Evolutionary conservation across 192 early-diverging fungal genomes (phyloP), one percentile per base, ranked within the genome.

Genomic region (Dissophora ornata): DNA sequence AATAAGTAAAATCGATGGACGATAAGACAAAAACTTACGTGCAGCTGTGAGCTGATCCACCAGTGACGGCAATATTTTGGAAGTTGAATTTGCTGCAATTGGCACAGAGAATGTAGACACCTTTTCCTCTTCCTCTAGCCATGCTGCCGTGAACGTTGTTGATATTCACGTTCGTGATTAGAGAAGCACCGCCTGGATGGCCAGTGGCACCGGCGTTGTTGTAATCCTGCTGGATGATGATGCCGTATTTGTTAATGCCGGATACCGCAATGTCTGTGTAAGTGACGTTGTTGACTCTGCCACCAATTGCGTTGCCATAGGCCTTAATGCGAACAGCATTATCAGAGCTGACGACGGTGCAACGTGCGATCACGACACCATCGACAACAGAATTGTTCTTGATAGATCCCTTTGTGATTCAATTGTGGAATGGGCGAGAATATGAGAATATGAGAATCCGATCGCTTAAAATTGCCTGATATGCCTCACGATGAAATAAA

Each of bases 251-350:
- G 18, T 56, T 56, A 40, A 73, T 85, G 21, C 53, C 54, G 10
- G 46, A 45, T 16, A 86, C 55, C 7, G 55, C 65, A 62, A 82
- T 79, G 30, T 86, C 69, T 32, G 63, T 29, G 59, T 82, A 86
- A 30, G 67, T 77, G 46, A 86, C 63, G 50, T 87, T 81, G 54
- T 66, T 62, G 44, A 86, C 85, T 18, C 22, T 60, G 49, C 63
- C 74, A 30, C 79, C 79, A 38, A 50, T 84, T 19, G 74, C 85
- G 47, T 77, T 66, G 45, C 62, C 53, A 40, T 71, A 71, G 4
- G 85, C 80, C 68, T 86, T 86, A 73, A 86, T 83, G 46, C 85
- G 83, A 36, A 86, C 79, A 56, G 71, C 82, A 28, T 83, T 83
- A 28, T 58, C 57, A 21, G 68, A 71, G 45, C 77, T 78, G 15